Conservation (phyloP, 164 flowering plant genomes). For the Nymphaea colorata region DNA sequence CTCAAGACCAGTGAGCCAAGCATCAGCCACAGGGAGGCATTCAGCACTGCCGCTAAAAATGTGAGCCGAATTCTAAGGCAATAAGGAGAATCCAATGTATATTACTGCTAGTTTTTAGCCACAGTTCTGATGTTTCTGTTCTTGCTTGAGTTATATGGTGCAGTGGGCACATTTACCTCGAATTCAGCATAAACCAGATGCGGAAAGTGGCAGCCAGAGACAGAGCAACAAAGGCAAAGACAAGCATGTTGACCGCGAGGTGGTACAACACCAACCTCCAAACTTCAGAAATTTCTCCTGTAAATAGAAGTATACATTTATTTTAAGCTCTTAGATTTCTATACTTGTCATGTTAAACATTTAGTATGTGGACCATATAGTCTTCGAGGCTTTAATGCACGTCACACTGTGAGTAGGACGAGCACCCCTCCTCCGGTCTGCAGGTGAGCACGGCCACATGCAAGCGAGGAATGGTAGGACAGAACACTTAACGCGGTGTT, state of each 20-base stretch:
- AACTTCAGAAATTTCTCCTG: background rate
- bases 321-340: too few species aligned
- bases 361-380: too few species aligned
- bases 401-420: too few species aligned
- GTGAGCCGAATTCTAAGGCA: conserved; percentile 22
- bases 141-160: conserved; percentile 4
- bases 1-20: conserved; percentile 61
- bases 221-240: conserved; percentile 11
- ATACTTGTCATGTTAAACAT: too few species aligned
- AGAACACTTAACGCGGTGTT: too few species aligned
- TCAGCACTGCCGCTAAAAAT: conserved; percentile 91
- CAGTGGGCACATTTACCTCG: conserved; percentile 88
- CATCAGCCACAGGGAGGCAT: conserved; percentile 88
- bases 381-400: too few species aligned
- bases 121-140: conserved; percentile 10
- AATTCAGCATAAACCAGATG: conserved; percentile 31
- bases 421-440: too few species aligned
- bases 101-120: conserved; percentile 5
- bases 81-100: conserved; percentile 4
- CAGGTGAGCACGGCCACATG: too few species aligned
- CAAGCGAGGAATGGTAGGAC: too few species aligned
- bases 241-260: conserved; percentile 22
- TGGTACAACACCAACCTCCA: background rate
- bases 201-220: conserved; percentile 32
- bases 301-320: background rate